Conservation (phyloP, 352 stramenopile species). For the Saprolegnia parasitica region DNA sequence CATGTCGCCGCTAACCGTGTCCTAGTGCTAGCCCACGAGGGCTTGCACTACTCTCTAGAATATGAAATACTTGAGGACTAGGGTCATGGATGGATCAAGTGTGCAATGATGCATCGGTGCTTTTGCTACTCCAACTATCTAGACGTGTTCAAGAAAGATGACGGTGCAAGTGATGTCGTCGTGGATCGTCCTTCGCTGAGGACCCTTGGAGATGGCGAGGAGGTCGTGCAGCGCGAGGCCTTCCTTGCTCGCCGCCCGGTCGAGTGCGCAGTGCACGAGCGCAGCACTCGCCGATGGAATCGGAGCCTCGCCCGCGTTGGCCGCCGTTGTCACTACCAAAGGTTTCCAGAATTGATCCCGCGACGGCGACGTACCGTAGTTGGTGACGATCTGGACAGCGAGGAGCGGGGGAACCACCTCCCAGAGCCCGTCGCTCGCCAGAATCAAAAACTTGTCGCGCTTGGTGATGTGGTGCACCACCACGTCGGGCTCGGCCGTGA, state of each 20-base stretch:
- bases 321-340: slow-evolving; percentile 18
- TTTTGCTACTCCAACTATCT: not conserved
- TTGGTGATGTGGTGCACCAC: slow-evolving; percentile 44
- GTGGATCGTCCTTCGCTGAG: slow-evolving; percentile 52
- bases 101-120: too few species aligned
- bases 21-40: too few species aligned
- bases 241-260: slow-evolving; percentile 47
- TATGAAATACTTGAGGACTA: too few species aligned
- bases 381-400: slow-evolving; percentile 55
- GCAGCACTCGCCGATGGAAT: slow-evolving; percentile 47
- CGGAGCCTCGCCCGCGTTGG: slow-evolving; percentile 33
- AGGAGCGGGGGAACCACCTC: slow-evolving; percentile 68
- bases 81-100: too few species aligned
- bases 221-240: slow-evolving; percentile 67
- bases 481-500: slow-evolving; percentile 65
- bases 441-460: slow-evolving; percentile 60
- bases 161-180: slow-evolving; percentile 82
- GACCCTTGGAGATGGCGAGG: slow-evolving; percentile 46
- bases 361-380: slow-evolving; percentile 47
- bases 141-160: slow-evolving; percentile 44
- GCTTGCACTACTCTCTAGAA: too few species aligned
- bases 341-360: too few species aligned
- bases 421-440: slow-evolving; percentile 81
- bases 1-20: too few species aligned
- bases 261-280: slow-evolving; percentile 61